A percentile compares a stretch with the other conserved stretches of the same genome.
phyloP scores from a whole-genome alignment of 495 filamentous ascomycete species.

The Jackrogersella minutella region DNA sequence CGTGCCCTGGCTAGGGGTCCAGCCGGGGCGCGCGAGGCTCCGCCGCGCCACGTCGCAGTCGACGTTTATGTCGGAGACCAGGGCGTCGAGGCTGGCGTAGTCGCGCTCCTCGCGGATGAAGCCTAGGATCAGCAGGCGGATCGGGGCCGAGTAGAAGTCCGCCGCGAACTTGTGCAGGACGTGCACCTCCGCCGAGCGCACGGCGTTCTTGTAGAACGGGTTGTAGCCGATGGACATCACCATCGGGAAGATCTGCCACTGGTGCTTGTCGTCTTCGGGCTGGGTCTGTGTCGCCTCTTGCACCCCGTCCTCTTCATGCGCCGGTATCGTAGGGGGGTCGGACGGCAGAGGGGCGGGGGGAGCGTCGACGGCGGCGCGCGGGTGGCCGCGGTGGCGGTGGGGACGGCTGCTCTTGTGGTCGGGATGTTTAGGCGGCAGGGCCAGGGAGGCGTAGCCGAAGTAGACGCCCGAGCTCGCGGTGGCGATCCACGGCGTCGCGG shows the following conservation, averaged over 20 bases:
- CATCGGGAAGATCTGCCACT: slow-evolving; percentile 74
- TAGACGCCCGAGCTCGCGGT: slow-evolving; percentile 82
- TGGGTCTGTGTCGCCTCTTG: too few relatives aligned
- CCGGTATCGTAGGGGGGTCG: not conserved
- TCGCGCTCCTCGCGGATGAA: slow-evolving; percentile 91
- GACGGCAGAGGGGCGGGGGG: slow-evolving; percentile 2
- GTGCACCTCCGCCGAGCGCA: slow-evolving; percentile 88
- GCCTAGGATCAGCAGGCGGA: slow-evolving; percentile 82
- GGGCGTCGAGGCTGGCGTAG: slow-evolving; percentile 80
- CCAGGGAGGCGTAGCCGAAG: slow-evolving; percentile 83
- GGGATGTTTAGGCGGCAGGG: slow-evolving; percentile 56
- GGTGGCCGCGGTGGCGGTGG: slow-evolving; percentile 14
- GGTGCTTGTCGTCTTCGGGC: not conserved
- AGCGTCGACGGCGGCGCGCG: slow-evolving; percentile 20
- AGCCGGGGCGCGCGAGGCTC: slow-evolving; percentile 75
- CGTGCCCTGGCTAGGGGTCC: slow-evolving; percentile 60
- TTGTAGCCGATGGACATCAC: slow-evolving; percentile 97
- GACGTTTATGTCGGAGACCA: slow-evolving; percentile 85
- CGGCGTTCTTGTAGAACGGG: slow-evolving; percentile 89
- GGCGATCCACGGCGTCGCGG: slow-evolving; percentile 72
- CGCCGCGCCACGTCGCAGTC: slow-evolving; percentile 84
- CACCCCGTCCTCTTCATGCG: too few relatives aligned
- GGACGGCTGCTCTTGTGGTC: slow-evolving; percentile 35
- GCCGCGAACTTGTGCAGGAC: slow-evolving; percentile 74
- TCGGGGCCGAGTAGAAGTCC: slow-evolving; percentile 84